Evolutionary conservation across 805 yeast genomes (phyloP), one percentile per base, ranked within the genome.

Genomic region (Ogataea ramenticola): DNA sequence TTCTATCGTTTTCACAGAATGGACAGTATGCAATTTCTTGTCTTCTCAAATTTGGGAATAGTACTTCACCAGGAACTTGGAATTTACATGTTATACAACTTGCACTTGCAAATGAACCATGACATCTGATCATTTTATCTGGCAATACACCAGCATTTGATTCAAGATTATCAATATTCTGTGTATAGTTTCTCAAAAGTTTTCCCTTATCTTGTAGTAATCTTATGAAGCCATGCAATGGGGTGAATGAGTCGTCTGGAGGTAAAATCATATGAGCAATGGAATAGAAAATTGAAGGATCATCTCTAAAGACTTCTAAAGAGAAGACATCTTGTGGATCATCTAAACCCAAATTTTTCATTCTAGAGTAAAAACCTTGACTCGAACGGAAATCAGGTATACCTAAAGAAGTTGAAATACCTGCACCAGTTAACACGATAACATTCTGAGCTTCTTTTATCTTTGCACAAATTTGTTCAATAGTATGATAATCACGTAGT

Each of bases 321-420:
- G 86, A 87, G 61, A 89, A 89, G 36, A 88, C 96, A 53, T 86
- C 91, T 58, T 89, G 96, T 0, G 97, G 96, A 54, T 89, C 96
- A 41, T 74, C 76, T 30, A 89, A 64, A 0, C 93, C 90, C 44
- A 86, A 62, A 53, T 75, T 74, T 42, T 73, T 71, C 52, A 90
- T 72, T 54, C 75, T 76, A 1, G 86, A 72, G 62, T 89, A 89
- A 43, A 89, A 75, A 40, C 97, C 97, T 50, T 81, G 72, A n/a
- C 86, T 79, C 0, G 96, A 87, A 58, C 97, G 74, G 65, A 89
- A 88, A 64, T 88, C 96, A 0, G 96, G 96, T 43, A 88, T 89
- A 8, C 96, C 96, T 43, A 88, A 65, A 1, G 88, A 79, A 3
- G 96, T 88, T 31, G 95, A 85, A 43, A 89, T 87, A 21, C 97